Evolutionary conservation across 768 basidiomycete species (phyloP), one percentile per base, ranked within the genome.

Genomic region (Xerocomellus intermedius): DNA sequence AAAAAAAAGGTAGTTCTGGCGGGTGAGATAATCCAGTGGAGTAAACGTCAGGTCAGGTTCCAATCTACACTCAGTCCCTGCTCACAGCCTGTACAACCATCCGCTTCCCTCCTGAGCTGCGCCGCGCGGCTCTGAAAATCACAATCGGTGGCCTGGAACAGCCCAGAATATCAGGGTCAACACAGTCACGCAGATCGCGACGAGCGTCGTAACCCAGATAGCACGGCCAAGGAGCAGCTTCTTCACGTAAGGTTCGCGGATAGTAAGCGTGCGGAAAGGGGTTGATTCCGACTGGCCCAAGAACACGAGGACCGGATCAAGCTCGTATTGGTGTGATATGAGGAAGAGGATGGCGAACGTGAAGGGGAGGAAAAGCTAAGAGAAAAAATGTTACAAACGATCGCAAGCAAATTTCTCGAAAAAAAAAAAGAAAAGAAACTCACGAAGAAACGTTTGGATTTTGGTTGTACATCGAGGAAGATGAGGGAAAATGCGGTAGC

Each of bases 241-340:
- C 74, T 83, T 85, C 62, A 99, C 95, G 69, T 98, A 98, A 26
- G 90, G 89, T 72, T 99, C 96, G 50, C 88, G 85, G 52, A 99
- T 94, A 41, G 80, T 82, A 50, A 98, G 87, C 6, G 92, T 93
- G 53, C 91, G 86, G 84, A 98, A 98, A 2, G 96, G 95, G 12
- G 94, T 97, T 38, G 95, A 97, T 71, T 98, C 97, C 42, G 94
- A 95, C 70, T 91, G 91, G 56, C 86, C 86, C 65, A 98, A 74
- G 75, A 98, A 91, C 60, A 98, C 90, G 61, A 98, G 86, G 65
- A 98, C 78, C 12, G 97, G 97, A 69, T 98, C 96, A 49, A 98
- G 86, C 71, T 97, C 94, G 74, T 98, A 98, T 72, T 95, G 94
- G 67, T 97, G 92, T 16, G 95, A 93, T 54, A 98, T 80, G 60